Conservation (phyloP, 768 basidiomycete genomes). For the Nidularia sp. region DNA sequence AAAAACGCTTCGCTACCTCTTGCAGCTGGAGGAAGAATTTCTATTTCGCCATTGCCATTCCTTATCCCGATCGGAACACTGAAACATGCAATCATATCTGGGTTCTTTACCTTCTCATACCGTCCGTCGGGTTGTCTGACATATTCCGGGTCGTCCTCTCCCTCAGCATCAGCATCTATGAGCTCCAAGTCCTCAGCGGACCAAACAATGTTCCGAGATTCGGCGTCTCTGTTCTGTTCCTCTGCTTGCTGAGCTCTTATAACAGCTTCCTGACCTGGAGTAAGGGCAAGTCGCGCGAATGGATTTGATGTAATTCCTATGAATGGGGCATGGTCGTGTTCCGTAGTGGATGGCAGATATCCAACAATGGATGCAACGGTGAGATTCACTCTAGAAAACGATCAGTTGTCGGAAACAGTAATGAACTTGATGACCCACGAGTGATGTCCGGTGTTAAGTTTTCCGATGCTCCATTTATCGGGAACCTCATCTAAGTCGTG, state of each 20-base stretch:
- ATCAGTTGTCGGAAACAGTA: background rate
- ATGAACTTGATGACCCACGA: conserved; percentile 37
- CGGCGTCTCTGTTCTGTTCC: conserved; percentile 59
- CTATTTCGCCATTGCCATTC: conserved; percentile 50
- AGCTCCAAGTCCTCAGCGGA: conserved; percentile 48
- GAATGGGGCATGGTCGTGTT: conserved; percentile 55
- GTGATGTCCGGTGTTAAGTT: conserved; percentile 69
- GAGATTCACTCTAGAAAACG: conserved; percentile 53
- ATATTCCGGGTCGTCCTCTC: conserved; percentile 54
- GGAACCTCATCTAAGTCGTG: conserved; percentile 70
- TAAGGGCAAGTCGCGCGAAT: conserved; percentile 31
- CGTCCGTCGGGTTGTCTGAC: conserved; percentile 28
- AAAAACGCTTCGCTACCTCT: conserved; percentile 38
- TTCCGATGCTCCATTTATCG: conserved; percentile 67
- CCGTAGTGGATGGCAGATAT: conserved; percentile 61
- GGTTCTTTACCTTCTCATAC: conserved; percentile 14
- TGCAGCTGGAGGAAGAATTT: conserved; percentile 26
- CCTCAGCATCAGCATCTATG: conserved; percentile 52
- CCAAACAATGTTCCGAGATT: conserved; percentile 64
- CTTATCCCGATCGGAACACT: conserved; percentile 54
- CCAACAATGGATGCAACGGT: conserved; percentile 70
- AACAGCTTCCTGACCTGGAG: conserved; percentile 55
- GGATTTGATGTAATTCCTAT: conserved; percentile 38
- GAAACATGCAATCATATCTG: conserved; percentile 17
- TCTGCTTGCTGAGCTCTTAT: conserved; percentile 51